phyloP scores from a whole-genome alignment of 225 moss, liverwort and hornwort species.

The Antitrichia curtipendula region DNA sequence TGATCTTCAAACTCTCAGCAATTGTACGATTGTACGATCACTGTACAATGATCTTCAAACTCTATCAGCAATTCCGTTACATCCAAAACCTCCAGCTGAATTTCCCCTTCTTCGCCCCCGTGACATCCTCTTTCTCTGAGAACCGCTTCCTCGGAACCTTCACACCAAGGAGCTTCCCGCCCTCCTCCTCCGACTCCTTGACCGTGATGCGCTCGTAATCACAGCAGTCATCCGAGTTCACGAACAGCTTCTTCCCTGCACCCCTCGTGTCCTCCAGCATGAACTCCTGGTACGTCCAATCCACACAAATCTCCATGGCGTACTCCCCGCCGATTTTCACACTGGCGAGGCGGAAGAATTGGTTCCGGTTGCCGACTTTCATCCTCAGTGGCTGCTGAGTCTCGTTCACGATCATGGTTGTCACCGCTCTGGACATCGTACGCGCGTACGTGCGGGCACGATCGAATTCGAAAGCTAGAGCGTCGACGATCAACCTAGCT shows the following conservation, averaged over 20 bases:
- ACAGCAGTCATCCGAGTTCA: conserved; percentile 4
- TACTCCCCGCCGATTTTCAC: conserved; percentile 1
- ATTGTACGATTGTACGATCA: too few relatives aligned
- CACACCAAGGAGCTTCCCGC: not conserved
- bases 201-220: conserved; percentile 3
- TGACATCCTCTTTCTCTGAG: too few relatives aligned
- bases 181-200: not conserved
- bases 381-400: not conserved
- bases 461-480: not conserved
- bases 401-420: conserved; percentile 1
- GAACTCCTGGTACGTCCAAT: conserved; percentile 3
- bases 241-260: not conserved
- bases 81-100: not conserved
- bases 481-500: not conserved
- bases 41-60: not conserved
- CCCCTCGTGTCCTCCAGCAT: not conserved
- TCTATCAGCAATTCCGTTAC: not conserved
- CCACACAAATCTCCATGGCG: not conserved
- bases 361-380: not conserved
- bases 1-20: not conserved
- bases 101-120: not conserved
- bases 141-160: not conserved
- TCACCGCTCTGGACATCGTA: not conserved
- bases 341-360: not conserved
- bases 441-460: not conserved